phyloP scores from a whole-genome alignment of 257 asterid species.

The Primulina eburnea region DNA sequence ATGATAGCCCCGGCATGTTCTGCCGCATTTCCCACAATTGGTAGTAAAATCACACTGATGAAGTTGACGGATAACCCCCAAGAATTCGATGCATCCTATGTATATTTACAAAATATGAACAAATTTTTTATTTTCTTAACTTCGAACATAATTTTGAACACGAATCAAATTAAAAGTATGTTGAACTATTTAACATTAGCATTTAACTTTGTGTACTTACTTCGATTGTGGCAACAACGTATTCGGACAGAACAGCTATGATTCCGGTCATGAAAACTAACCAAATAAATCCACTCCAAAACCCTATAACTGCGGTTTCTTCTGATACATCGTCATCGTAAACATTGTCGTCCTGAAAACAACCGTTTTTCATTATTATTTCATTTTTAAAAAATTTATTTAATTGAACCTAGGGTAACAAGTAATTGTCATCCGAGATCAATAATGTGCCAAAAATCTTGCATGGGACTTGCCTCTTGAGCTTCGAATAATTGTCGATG shows the following conservation, averaged over 20 bases:
- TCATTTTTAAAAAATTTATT: too few species aligned
- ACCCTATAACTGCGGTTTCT: slow-evolving; percentile 58
- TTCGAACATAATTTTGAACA: background rate
- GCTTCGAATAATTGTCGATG: slow-evolving; percentile 68
- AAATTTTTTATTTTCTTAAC: background rate
- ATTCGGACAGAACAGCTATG: slow-evolving; percentile 80
- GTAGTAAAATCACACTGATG: slow-evolving; percentile 79
- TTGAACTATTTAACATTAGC: background rate
- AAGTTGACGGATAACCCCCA: slow-evolving; percentile 89
- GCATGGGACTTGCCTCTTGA: slow-evolving; percentile 34
- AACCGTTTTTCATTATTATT: too few species aligned
- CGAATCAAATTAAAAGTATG: background rate
- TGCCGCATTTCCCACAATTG: slow-evolving; percentile 95
- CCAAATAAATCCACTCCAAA: slow-evolving; percentile 76
- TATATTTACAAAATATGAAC: background rate
- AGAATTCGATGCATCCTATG: slow-evolving; percentile 65
- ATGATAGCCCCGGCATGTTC: slow-evolving; percentile 95
- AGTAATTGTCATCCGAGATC: background rate
- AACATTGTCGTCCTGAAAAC: slow-evolving; percentile 32
- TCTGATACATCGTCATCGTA: slow-evolving; percentile 28
- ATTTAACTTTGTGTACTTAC: slow-evolving; percentile 29
- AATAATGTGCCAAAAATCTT: background rate
- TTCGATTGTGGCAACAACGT: slow-evolving; percentile 83
- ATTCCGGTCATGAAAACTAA: slow-evolving; percentile 61
- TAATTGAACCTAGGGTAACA: background rate